Evolutionary conservation across 768 basidiomycete species (phyloP), one percentile per base, ranked within the genome.

Genomic region (Leucocoprinus leucothites): DNA sequence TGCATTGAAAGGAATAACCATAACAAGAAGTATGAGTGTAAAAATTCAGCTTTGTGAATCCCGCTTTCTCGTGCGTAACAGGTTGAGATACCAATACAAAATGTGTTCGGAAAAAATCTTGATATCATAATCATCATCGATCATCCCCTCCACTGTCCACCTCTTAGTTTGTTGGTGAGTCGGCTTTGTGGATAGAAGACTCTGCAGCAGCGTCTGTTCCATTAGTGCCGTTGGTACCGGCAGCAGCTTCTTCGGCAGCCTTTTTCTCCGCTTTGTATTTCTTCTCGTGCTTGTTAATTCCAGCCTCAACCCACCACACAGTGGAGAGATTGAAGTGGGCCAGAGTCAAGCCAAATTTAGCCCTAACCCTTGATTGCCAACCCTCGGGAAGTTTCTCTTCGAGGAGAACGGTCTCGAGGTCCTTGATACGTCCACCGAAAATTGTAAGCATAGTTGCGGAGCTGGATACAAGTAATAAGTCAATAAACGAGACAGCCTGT

Each of bases 321-420:
- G 73, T 74, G 9, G 38, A 9, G 16, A 56, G 31, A 61, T 87
- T 84, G 68, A 86, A 78, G n/a, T 64, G 64, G 11, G 67, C 26
- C 9, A 89, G 67, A 1, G 86, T 86, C 25, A 87, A 64, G 0
- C 87, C 86, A 56, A 73, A 70, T 2, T 66, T 74, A 40, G 71
- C 64, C 4, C 75, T 72, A 19, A 80, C 64, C 16, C 75, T 70
- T 0, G 86, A 74, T 62, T 87, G 85, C 84, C 85, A 89, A 13
- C 79, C 80, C 0, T 82, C 71, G 0, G 83, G 82, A 43, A 90
- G 64, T 14, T 86, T 77, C 56, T 90, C 87, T 57, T 89, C 85
- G 7, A 71, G 63, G 11, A 90, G 66, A 49, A 86, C 60, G 0
- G 73, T 58, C 38, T 74, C 66, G 24, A 89, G 61, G 49, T 82